phyloP scores from a whole-genome alignment of 768 basidiomycete genomes.

The Tylopilus felleus region DNA sequence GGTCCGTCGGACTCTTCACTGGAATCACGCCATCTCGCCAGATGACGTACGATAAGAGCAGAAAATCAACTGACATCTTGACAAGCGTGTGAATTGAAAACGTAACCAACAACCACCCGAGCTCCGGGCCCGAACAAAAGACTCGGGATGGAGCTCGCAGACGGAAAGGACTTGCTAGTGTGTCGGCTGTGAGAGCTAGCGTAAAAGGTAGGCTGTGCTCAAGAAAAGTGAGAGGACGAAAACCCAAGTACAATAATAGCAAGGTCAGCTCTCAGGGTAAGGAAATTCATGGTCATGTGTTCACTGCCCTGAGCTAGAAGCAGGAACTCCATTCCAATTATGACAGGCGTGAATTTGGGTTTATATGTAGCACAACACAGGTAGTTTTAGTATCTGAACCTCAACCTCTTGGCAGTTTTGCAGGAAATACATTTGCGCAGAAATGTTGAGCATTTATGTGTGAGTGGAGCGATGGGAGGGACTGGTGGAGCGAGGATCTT shows the following conservation, averaged over 20 bases:
- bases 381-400: not conserved
- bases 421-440: not conserved
- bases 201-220: not conserved
- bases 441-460: not conserved
- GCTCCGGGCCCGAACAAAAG: not conserved
- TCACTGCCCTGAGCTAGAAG: slow-evolving; percentile 14
- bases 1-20: no score
- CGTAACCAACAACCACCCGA: not conserved
- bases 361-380: not conserved
- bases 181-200: not conserved
- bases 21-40: no score
- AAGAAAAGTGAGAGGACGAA: not conserved
- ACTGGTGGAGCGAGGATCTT: not conserved
- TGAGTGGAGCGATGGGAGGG: not conserved
- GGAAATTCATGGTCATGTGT: not conserved
- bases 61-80: not conserved
- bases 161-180: not conserved
- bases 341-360: not conserved
- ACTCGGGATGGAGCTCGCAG: not conserved
- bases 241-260: not conserved
- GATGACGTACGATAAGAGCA: no score
- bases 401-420: not conserved
- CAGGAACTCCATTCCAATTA: slow-evolving; percentile 3
- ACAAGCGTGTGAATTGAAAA: not conserved
- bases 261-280: not conserved